A percentile compares a stretch with the other conserved stretches of the same genome.
Evolutionary conservation across 805 yeast species (phyloP).

Genomic region (Torulaspora maleeae): DNA sequence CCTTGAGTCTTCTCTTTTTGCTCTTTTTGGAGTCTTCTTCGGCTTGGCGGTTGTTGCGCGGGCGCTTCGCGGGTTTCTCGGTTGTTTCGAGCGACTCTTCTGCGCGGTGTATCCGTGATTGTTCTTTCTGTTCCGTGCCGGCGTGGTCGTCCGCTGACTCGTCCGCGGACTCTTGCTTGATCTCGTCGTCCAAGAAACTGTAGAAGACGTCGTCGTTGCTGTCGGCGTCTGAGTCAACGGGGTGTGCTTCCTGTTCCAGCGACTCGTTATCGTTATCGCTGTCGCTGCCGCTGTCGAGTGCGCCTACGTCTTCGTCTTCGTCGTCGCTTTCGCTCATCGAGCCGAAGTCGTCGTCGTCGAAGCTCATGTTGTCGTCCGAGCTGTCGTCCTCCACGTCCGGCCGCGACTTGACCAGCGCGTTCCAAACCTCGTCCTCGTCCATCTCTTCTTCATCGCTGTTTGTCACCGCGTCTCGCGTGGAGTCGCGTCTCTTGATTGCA

Average conservation of each 20-base stretch:
- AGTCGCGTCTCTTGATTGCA: conserved; percentile 33
- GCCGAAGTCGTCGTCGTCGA: conserved; percentile 40
- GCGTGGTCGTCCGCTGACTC: conserved; percentile 26
- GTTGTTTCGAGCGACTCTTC: neutral
- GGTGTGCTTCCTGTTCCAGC: conserved; percentile 9
- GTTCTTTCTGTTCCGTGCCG: conserved; percentile 27
- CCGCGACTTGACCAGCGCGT: conserved; percentile 67
- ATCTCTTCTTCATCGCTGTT: conserved; percentile 44
- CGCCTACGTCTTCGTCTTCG: conserved; percentile 32
- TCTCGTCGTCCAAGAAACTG: conserved; percentile 30
- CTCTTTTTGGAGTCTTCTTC: conserved; percentile 21
- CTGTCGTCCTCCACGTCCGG: conserved; percentile 62
- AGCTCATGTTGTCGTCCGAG: conserved; percentile 38
- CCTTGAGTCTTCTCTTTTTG: conserved; percentile 55
- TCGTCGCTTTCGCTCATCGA: conserved; percentile 23
- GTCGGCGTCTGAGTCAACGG: conserved; percentile 36
- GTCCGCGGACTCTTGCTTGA: conserved; percentile 28
- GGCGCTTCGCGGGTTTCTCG: conserved; percentile 8
- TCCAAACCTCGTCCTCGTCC: conserved; percentile 74
- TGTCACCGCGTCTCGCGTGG: conserved; percentile 22
- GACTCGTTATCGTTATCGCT: conserved; percentile 6
- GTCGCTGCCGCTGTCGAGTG: conserved; percentile 33
- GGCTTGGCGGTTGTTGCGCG: conserved; percentile 26
- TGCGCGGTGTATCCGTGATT: conserved; percentile 12
- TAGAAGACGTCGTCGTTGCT: conserved; percentile 38